These are phyloP conservation scores for Dichotomopilus funicola DNA, from an alignment of 2,329 filamentous ascomycete genomes.

Conservation along the genomic window DNA sequence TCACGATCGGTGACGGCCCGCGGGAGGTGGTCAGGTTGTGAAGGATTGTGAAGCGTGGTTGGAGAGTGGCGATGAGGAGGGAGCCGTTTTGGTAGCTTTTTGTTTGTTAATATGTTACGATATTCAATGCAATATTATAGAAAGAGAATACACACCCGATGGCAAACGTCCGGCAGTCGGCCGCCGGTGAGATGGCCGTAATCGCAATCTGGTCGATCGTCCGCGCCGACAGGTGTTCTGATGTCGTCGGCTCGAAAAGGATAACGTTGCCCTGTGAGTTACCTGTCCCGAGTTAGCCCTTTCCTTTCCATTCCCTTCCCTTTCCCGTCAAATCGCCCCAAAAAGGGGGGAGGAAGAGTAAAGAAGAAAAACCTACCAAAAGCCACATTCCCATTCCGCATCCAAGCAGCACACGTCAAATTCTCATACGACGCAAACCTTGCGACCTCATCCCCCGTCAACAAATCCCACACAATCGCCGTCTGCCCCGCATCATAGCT, in stretches of 20 bases:
- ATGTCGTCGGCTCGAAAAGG: slow-evolving; percentile 86
- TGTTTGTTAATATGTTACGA: neutral
- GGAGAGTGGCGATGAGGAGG: slow-evolving; percentile 79
- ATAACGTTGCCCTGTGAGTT: slow-evolving; percentile 91
- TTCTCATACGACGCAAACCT: slow-evolving; percentile 90
- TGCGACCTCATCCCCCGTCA: slow-evolving; percentile 83
- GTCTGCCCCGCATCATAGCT: slow-evolving; percentile 90
- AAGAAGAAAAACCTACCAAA: slow-evolving; percentile 63
- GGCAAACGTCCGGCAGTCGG: slow-evolving; percentile 90
- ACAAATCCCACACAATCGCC: slow-evolving; percentile 92
- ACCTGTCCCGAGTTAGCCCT: slow-evolving; percentile 44
- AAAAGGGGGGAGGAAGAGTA: slow-evolving; percentile 1
- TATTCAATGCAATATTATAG: neutral
- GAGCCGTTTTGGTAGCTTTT: slow-evolving; percentile 88
- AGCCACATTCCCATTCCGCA: slow-evolving; percentile 93
- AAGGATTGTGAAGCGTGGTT: slow-evolving; percentile 87
- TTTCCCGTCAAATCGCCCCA: too few species aligned
- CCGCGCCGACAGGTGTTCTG: slow-evolving; percentile 82
- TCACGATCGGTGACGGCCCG: slow-evolving; percentile 79
- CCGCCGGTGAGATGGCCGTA: slow-evolving; percentile 81
- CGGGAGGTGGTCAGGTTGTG: slow-evolving; percentile 84
- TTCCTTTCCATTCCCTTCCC: too few species aligned
- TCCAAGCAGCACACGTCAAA: slow-evolving; percentile 81
- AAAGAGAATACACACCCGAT: slow-evolving; percentile 62
- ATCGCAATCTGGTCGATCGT: slow-evolving; percentile 91